Conservation (phyloP, 495 filamentous ascomycete species). For the Penicillium canariense region DNA sequence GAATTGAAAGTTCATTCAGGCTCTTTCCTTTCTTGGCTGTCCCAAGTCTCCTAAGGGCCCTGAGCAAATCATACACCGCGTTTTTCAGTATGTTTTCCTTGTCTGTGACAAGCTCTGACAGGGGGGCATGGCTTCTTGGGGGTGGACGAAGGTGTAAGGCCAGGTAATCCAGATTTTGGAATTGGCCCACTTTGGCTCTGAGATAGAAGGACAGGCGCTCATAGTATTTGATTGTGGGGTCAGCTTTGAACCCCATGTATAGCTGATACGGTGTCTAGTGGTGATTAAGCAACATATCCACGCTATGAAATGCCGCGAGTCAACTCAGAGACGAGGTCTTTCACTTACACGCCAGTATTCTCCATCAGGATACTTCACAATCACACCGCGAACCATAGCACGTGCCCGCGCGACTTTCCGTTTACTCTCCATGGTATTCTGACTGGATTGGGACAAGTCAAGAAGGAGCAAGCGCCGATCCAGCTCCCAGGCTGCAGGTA, state of each 20-base stretch:
- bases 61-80: neutral
- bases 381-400: neutral
- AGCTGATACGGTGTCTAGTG: no score
- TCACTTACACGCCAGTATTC: constrained; percentile 1
- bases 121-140: neutral
- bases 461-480: neutral
- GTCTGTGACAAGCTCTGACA: neutral
- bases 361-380: neutral
- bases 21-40: neutral
- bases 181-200: neutral
- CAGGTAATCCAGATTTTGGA: neutral
- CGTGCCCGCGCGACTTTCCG: neutral
- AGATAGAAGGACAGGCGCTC: neutral
- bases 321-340: neutral
- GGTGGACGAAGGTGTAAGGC: neutral
- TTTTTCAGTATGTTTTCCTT: neutral
- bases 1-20: neutral
- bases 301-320: no score
- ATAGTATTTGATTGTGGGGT: neutral
- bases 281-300: no score
- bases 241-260: no score
- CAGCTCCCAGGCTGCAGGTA: neutral
- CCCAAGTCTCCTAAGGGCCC: neutral
- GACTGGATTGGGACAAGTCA: neutral
- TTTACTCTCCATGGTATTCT: neutral